Evolutionary conservation across 1,139 yeast genomes (phyloP), one percentile per base, ranked within the genome.

Genomic region (Kodamaea anthophila): DNA sequence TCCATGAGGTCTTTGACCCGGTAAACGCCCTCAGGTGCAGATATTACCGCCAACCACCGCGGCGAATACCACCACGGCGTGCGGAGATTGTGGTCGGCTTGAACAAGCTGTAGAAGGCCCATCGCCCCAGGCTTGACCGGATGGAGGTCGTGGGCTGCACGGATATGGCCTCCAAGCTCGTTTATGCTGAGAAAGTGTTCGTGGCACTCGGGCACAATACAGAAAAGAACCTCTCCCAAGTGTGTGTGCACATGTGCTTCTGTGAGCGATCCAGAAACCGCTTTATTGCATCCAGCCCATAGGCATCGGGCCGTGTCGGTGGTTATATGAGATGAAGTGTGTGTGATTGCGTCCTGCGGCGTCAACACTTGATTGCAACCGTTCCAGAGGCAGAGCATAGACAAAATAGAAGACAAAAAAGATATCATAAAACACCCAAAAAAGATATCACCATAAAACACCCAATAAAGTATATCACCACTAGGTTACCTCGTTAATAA

Each of bases 131-230:
- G 67, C 24, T 58, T 51, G 13, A 55, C 46, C 30, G 55, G 52
- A 34, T 64, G 65, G 34, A 66, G 61, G 34, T 74, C 79, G 44
- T 79, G 87, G 2, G 70, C 79, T 0, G 77, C 69, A 29, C 75
- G 65, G 32, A 79, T 62, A 48, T 82, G 91, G 43, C 74, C 70
- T 9, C 79, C 70, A 38, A 82, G 57, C 1, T 79, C 82, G 39
- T 76, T 84, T 1, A 77, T 61, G 34, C 79, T 51, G 1, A 74
- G 65, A 44, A 78, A 79, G 30, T 67, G 68, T 37, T 74, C 67
- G 35, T 70, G 73, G 53, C 91, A 82, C 43, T 78, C 86, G 1
- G 86, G 86, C 9, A 79, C 62, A 0, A 77, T 67, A 47, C 93
- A 82, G 40, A 66, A 74, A 44, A 74, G 77, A 18, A 84, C 84